Percentiles rank a stretch among this genome's conserved stretches.
These are phyloP conservation scores for Diddensiella transvaalensis DNA, from an alignment of 805 yeast species.

Conservation along the genomic window DNA sequence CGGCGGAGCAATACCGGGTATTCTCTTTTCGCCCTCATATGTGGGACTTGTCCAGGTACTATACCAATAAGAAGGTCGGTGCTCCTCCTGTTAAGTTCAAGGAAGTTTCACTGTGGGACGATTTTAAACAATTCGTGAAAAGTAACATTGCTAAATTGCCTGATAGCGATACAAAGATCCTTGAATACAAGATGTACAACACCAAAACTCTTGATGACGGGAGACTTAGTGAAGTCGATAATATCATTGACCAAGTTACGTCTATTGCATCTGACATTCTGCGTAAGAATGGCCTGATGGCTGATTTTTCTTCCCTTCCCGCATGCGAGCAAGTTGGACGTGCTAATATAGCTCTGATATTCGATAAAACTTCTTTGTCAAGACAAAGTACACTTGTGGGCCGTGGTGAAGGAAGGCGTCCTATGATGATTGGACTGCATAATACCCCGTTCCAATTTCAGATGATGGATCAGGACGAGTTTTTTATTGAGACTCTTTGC, in stretches of 20 bases:
- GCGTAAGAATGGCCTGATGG: slow-evolving; percentile 10
- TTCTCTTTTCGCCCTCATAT: slow-evolving; percentile 6
- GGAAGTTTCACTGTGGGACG: slow-evolving; percentile 5
- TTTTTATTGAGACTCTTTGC: neutral
- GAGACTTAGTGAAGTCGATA: slow-evolving; percentile 8
- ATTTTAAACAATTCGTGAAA: neutral
- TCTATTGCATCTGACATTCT: slow-evolving; percentile 11
- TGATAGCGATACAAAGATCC: neutral
- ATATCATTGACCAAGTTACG: slow-evolving; percentile 2
- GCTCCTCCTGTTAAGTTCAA: slow-evolving; percentile 6
- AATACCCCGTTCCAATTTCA: neutral
- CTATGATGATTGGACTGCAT: slow-evolving; percentile 13
- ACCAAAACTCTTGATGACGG: neutral
- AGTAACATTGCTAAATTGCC: neutral
- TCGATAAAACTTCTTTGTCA: neutral
- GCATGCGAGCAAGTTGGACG: slow-evolving; percentile 14
- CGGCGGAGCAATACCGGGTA: slow-evolving; percentile 3
- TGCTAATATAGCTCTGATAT: slow-evolving; percentile 8
- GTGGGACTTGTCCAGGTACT: slow-evolving; percentile 8
- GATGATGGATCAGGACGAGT: neutral
- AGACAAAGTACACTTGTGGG: neutral
- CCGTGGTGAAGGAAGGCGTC: neutral
- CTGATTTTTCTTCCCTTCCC: slow-evolving; percentile 4
- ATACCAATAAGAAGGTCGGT: slow-evolving; percentile 3
- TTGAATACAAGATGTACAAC: neutral